Conservation (phyloP, 2,329 filamentous ascomycete species). For the Fusarium tuaranense region DNA sequence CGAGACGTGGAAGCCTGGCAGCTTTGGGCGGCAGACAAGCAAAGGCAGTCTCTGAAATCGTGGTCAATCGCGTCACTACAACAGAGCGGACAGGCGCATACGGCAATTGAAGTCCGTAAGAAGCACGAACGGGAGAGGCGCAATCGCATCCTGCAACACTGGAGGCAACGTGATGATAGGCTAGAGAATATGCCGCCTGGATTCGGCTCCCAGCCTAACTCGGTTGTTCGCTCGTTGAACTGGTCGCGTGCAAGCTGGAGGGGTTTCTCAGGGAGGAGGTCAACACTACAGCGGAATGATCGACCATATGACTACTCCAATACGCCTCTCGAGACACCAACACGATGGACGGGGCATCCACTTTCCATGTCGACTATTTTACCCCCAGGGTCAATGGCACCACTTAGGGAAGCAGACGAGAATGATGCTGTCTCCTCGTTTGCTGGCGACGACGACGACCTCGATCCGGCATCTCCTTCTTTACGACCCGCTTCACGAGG, state of each 20-base stretch:
- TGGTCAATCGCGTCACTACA: slow-evolving; percentile 54
- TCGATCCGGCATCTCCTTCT: slow-evolving; percentile 34
- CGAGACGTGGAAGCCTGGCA: slow-evolving; percentile 45
- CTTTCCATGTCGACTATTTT: slow-evolving; percentile 50
- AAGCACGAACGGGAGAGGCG: slow-evolving; percentile 50
- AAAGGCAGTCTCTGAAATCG: slow-evolving; percentile 49
- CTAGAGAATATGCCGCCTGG: slow-evolving; percentile 19
- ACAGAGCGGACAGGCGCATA: slow-evolving; percentile 53
- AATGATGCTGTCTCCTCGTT: slow-evolving; percentile 40
- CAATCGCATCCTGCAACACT: slow-evolving; percentile 46
- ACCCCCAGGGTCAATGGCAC: slow-evolving; percentile 45
- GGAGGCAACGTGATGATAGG: slow-evolving; percentile 43
- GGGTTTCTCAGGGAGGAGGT: slow-evolving; percentile 41
- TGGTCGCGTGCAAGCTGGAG: slow-evolving; percentile 43
- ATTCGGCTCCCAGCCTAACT: slow-evolving; percentile 22
- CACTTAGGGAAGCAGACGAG: slow-evolving; percentile 48
- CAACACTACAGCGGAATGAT: slow-evolving; percentile 38
- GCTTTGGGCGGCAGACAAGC: slow-evolving; percentile 48
- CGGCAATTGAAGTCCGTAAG: slow-evolving; percentile 48
- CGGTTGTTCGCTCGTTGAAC: slow-evolving; percentile 17
- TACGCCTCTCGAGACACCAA: slow-evolving; percentile 55
- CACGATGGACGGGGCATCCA: slow-evolving; percentile 59
- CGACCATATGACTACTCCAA: slow-evolving; percentile 33
- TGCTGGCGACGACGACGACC: slow-evolving; percentile 42
- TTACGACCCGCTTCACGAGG: slow-evolving; percentile 35